Percentiles rank a stretch among this genome's conserved stretches.
Conservation (phyloP, 2,329 filamentous ascomycete species). For the Fusarium compactum region DNA sequence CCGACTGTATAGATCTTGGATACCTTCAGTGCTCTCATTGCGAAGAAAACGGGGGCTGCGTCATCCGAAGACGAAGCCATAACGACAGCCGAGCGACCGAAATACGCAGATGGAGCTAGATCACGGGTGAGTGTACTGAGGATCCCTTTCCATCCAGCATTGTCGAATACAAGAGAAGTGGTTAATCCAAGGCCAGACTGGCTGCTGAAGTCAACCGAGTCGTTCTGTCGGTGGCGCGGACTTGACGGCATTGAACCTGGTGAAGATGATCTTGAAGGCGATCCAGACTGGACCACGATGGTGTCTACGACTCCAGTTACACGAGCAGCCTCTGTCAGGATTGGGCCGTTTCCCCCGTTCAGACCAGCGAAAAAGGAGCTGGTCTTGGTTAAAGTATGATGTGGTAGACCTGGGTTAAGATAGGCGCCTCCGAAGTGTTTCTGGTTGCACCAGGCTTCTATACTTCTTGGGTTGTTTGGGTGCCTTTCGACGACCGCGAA, state of each 20-base stretch:
- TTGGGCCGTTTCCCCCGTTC: conserved; percentile 64
- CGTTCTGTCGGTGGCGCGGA: conserved; percentile 55
- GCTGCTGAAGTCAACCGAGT: conserved; percentile 37
- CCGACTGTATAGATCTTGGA: conserved; percentile 87
- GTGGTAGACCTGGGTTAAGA: conserved; percentile 77
- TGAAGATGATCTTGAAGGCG: conserved; percentile 58
- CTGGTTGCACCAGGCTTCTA: conserved; percentile 79
- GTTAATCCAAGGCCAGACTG: conserved; percentile 59
- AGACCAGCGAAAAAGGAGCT: conserved; percentile 64
- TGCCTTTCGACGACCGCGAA: conserved; percentile 81
- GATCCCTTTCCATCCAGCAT: conserved; percentile 88
- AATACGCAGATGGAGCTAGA: conserved; percentile 85
- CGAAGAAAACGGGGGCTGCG: conserved; percentile 82
- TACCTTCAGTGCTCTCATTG: conserved; percentile 79
- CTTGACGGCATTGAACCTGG: conserved; percentile 63
- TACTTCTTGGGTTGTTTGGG: conserved; percentile 70
- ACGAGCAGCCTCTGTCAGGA: conserved; percentile 79
- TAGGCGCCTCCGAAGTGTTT: conserved; percentile 85
- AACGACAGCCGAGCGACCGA: conserved; percentile 79
- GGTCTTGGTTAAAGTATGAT: conserved; percentile 69
- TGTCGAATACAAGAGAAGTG: conserved; percentile 77
- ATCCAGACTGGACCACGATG: conserved; percentile 71
- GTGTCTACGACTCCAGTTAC: conserved; percentile 87
- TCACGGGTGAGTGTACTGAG: conserved; percentile 83
- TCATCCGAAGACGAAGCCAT: conserved; percentile 79